Conservation (phyloP, 371 early-diverging fungal genomes). For the Capillidium rhysosporum region DNA sequence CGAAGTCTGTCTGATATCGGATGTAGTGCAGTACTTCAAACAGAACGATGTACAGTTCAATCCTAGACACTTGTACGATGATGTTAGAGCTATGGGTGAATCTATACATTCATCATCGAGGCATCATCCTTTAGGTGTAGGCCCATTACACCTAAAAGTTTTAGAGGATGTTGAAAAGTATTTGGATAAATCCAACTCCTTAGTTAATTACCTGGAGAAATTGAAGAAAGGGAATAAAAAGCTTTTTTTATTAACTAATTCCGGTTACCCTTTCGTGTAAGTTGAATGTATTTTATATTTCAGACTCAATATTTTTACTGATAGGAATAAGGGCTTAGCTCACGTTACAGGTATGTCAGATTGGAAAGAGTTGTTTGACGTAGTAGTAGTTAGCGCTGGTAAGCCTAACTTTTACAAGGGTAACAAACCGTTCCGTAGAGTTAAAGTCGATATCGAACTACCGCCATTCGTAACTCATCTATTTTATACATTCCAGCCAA, state of each 20-base stretch:
- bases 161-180: conserved; percentile 24
- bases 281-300: not conserved
- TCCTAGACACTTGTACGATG: conserved; percentile 40
- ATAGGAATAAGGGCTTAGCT: conserved; percentile 22
- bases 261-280: conserved; percentile 29
- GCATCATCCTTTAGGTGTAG: conserved; percentile 14
- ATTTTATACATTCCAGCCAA: conserved; percentile 5
- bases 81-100: conserved; percentile 26
- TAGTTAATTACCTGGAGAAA: conserved; percentile 25
- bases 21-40: conserved; percentile 34
- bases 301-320: not conserved
- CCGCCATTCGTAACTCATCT: not conserved
- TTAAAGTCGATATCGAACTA: not conserved
- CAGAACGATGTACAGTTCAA: conserved; percentile 30
- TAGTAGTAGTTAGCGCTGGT: conserved; percentile 29
- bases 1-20: conserved; percentile 31
- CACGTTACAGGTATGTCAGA: conserved; percentile 24
- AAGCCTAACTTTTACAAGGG: conserved; percentile 38
- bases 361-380: conserved; percentile 43
- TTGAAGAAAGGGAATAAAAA: conserved; percentile 25
- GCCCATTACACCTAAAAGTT: conserved; percentile 24
- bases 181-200: conserved; percentile 20
- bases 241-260: conserved; percentile 35
- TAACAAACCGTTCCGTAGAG: conserved; percentile 29
- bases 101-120: conserved; percentile 24